Evolutionary conservation across 495 filamentous ascomycete genomes (phyloP).

Genomic region (Tuber melanosporum): DNA sequence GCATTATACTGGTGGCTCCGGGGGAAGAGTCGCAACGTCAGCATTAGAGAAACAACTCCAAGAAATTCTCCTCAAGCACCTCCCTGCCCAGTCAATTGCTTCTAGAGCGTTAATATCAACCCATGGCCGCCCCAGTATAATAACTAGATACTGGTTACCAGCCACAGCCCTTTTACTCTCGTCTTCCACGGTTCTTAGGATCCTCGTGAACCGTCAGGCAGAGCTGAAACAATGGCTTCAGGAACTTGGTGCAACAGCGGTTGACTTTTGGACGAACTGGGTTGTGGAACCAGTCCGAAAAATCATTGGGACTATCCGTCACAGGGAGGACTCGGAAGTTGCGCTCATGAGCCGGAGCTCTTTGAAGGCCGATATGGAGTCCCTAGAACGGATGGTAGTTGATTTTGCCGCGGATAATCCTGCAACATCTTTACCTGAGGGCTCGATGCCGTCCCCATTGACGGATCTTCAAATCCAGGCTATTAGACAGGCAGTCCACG

Average conservation of each 20-base stretch:
- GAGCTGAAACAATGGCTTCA: constrained; percentile 69
- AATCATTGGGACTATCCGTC: constrained; percentile 82
- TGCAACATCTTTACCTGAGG: constrained; percentile 46
- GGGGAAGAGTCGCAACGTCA: constrained; percentile 45
- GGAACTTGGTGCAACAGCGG: constrained; percentile 64
- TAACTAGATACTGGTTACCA: constrained; percentile 85
- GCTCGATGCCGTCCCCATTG: constrained; percentile 41
- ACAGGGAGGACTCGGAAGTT: constrained; percentile 83
- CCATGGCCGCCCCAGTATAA: constrained; percentile 67
- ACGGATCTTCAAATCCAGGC: constrained; percentile 58
- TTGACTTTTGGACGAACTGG: constrained; percentile 96
- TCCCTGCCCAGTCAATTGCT: constrained; percentile 54
- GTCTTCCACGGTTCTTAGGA: constrained; percentile 70
- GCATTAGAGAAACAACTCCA: constrained; percentile 62
- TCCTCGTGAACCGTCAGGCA: constrained; percentile 62
- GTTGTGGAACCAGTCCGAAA: constrained; percentile 75
- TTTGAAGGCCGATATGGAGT: constrained; percentile 78
- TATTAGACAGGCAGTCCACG: constrained; percentile 68
- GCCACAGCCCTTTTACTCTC: constrained; percentile 61
- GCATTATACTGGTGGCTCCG: constrained; percentile 28
- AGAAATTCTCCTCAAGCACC: constrained; percentile 53
- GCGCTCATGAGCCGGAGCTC: constrained; percentile 91
- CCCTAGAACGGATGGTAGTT: constrained; percentile 93
- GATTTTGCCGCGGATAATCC: constrained; percentile 83
- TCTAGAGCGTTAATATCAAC: constrained; percentile 49